Conservation (phyloP, 129 eudicot species). For the Pittosporum tobira region DNA sequence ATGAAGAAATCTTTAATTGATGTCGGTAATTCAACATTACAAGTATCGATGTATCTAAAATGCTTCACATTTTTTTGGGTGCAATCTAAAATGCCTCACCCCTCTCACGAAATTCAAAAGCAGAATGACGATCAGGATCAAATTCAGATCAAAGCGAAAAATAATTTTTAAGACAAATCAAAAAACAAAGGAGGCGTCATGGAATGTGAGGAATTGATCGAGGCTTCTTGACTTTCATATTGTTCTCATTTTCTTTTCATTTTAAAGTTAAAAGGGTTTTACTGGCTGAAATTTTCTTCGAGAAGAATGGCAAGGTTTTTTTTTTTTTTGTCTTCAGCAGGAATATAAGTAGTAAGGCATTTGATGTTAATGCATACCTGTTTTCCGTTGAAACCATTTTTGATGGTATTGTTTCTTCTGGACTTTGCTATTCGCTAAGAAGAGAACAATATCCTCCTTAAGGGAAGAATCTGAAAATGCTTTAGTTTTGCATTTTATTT, state of each 20-base stretch:
- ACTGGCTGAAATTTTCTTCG: background rate
- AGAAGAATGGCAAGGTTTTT: background rate
- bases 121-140: too few species aligned
- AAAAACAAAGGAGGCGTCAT: too few species aligned
- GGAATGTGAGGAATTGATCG: too few species aligned
- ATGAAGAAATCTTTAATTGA: too few species aligned
- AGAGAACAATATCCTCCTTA: background rate
- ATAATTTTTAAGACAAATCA: too few species aligned
- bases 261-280: background rate
- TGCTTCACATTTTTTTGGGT: too few species aligned
- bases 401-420: background rate
- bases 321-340: background rate
- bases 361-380: background rate
- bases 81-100: too few species aligned
- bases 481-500: too few species aligned
- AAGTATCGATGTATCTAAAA: too few species aligned
- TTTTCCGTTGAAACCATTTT: background rate
- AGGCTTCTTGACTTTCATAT: background rate
- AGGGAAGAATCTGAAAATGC: background rate
- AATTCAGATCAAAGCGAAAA: too few species aligned
- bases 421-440: background rate
- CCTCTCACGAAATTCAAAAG: too few species aligned
- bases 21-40: too few species aligned
- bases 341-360: background rate
- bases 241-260: background rate